Percentiles rank a stretch among this genome's conserved stretches.
Conservation (phyloP, 257 asterid species). For the Ocimum tenuiflorum region DNA sequence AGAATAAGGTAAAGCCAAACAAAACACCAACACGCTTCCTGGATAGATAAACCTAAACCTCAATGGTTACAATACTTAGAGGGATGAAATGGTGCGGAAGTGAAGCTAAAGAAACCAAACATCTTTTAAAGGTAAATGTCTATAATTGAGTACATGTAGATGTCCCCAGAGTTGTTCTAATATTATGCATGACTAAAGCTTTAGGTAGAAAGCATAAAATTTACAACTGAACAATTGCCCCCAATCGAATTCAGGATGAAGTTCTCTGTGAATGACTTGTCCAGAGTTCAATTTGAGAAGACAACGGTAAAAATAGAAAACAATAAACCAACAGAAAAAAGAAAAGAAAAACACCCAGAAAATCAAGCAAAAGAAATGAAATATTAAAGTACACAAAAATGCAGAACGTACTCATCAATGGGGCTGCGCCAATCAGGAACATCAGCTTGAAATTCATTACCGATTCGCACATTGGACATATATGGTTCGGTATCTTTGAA, state of each 20-base stretch:
- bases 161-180: not conserved
- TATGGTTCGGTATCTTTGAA: constrained; percentile 47
- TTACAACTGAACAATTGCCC: not conserved
- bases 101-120: not conserved
- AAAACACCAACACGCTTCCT: not conserved
- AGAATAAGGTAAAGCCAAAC: not conserved
- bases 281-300: not conserved
- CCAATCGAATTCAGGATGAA: not conserved
- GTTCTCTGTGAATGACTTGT: not conserved
- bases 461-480: constrained; percentile 59
- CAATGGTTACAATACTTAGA: not conserved
- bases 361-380: not conserved
- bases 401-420: constrained; percentile 49
- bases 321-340: not conserved
- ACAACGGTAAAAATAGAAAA: not conserved
- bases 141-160: not conserved
- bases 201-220: not conserved
- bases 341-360: not conserved
- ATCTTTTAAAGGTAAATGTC: not conserved
- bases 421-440: constrained; percentile 75
- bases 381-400: constrained; percentile 6
- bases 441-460: constrained; percentile 61
- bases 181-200: not conserved
- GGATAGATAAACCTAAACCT: not conserved
- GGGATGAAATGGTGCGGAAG: not conserved